Percentiles rank a stretch among this genome's conserved stretches.
phyloP scores from a whole-genome alignment of 75 land plant genomes.

The Pinus tabuliformis region DNA sequence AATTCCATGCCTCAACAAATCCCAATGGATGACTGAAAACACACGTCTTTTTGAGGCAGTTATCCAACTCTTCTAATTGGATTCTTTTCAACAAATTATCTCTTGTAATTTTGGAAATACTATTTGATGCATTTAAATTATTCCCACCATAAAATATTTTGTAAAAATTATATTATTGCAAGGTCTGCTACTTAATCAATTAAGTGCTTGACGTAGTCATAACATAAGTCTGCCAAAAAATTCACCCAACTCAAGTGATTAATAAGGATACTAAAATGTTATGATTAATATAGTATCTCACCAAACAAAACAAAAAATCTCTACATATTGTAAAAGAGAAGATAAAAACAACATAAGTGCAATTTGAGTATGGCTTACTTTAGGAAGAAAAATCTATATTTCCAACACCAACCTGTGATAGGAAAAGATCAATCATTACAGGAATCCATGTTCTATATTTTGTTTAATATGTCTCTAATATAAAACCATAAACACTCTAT shows the following conservation, averaged over 20 bases:
- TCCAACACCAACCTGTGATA: too few relatives aligned
- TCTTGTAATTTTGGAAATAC: too few relatives aligned
- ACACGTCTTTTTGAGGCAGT: too few relatives aligned
- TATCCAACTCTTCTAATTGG: too few relatives aligned
- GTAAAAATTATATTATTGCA: neutral
- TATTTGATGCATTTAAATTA: neutral
- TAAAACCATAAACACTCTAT: neutral
- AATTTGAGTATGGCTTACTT: too few relatives aligned
- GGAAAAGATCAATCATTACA: neutral
- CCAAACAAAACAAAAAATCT: neutral
- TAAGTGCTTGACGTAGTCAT: neutral
- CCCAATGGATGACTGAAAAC: too few relatives aligned
- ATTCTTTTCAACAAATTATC: too few relatives aligned
- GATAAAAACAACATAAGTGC: too few relatives aligned
- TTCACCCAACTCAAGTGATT: neutral
- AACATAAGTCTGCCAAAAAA: neutral
- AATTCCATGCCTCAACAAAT: too few relatives aligned
- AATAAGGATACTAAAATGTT: neutral
- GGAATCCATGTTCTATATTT: neutral
- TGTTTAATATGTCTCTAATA: neutral
- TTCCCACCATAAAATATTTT: neutral
- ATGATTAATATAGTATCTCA: neutral
- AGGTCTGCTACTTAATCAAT: neutral
- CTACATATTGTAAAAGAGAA: too few relatives aligned
- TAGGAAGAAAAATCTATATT: too few relatives aligned